Evolutionary conservation across 176 grass and related monocot genomes (phyloP).

Genomic region (Triticum turgidum): DNA sequence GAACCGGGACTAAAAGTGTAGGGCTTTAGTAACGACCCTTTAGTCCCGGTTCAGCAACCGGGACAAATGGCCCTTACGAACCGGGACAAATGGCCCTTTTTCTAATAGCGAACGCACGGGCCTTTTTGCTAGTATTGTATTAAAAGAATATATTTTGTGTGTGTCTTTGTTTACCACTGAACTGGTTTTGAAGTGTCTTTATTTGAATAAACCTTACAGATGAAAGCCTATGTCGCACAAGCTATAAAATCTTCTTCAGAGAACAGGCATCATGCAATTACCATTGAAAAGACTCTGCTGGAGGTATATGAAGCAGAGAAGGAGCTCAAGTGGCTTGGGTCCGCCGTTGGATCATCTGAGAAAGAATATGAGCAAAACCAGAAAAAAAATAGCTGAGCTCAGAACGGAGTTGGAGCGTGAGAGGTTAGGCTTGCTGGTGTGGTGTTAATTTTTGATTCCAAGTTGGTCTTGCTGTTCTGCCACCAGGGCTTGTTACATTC

Average conservation of each 20-base stretch:
- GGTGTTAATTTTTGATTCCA: slow-evolving; percentile 17
- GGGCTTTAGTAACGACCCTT: too few relatives aligned
- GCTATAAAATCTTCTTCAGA: slow-evolving; percentile 76
- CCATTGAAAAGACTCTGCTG: slow-evolving; percentile 56
- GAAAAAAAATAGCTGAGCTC: slow-evolving; percentile 74
- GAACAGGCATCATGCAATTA: slow-evolving; percentile 67
- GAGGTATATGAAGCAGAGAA: slow-evolving; percentile 80
- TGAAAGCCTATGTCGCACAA: slow-evolving; percentile 71
- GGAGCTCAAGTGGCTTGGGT: slow-evolving; percentile 83
- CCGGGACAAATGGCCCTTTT: too few relatives aligned
- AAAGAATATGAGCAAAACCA: slow-evolving; percentile 87
- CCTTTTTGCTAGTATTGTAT: neutral
- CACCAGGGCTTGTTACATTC: neutral
- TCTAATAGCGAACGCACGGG: too few relatives aligned
- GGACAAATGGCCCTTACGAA: too few relatives aligned
- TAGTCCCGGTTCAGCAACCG: too few relatives aligned
- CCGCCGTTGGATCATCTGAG: slow-evolving; percentile 58
- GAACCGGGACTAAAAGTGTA: too few relatives aligned
- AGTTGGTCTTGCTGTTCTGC: slow-evolving; percentile 11
- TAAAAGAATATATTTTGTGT: neutral
- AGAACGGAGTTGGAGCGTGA: slow-evolving; percentile 73
- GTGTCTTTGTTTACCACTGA: neutral
- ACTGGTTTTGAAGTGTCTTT: slow-evolving; percentile 15
- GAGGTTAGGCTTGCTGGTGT: slow-evolving; percentile 50
- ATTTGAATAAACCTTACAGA: slow-evolving; percentile 43